phyloP scores from a whole-genome alignment of 1,284 basidiomycete species.

The Inonotus obliquus region DNA sequence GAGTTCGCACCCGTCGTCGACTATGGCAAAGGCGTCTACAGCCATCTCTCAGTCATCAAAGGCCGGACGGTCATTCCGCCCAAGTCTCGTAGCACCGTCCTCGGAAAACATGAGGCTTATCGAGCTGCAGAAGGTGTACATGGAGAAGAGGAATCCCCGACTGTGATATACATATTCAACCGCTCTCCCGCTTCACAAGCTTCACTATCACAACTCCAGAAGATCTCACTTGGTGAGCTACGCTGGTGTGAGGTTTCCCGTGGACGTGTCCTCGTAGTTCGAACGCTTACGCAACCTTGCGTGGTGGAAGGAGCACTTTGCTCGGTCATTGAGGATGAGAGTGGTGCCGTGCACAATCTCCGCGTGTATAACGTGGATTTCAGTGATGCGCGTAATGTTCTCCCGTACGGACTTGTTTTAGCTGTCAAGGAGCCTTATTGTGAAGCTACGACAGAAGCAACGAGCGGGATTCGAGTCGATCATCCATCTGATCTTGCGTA shows the following conservation, averaged over 20 bases:
- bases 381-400: background rate
- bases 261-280: slow-evolving; percentile 11
- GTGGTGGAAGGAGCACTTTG: slow-evolving; percentile 11
- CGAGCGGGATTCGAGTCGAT: slow-evolving; percentile 16
- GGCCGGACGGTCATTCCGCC: slow-evolving; percentile 13
- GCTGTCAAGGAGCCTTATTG: slow-evolving; percentile 19
- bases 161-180: slow-evolving; percentile 14
- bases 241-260: slow-evolving; percentile 12
- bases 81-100: background rate
- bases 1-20: slow-evolving; percentile 15
- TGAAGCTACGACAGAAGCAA: slow-evolving; percentile 14
- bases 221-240: slow-evolving; percentile 11
- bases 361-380: slow-evolving; percentile 12
- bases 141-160: background rate
- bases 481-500: slow-evolving; percentile 15
- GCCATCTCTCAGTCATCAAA: slow-evolving; percentile 10
- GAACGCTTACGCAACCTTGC: slow-evolving; percentile 7
- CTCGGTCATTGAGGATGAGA: slow-evolving; percentile 14
- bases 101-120: slow-evolving; percentile 11
- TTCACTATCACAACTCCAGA: slow-evolving; percentile 1
- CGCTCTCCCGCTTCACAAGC: background rate
- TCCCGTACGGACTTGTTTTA: slow-evolving; percentile 8
- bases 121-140: slow-evolving; percentile 5
- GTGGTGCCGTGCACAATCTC: slow-evolving; percentile 9
- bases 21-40: slow-evolving; percentile 14